Conservation (phyloP, 495 filamentous ascomycete species). For the Penicillium samsonianum region DNA sequence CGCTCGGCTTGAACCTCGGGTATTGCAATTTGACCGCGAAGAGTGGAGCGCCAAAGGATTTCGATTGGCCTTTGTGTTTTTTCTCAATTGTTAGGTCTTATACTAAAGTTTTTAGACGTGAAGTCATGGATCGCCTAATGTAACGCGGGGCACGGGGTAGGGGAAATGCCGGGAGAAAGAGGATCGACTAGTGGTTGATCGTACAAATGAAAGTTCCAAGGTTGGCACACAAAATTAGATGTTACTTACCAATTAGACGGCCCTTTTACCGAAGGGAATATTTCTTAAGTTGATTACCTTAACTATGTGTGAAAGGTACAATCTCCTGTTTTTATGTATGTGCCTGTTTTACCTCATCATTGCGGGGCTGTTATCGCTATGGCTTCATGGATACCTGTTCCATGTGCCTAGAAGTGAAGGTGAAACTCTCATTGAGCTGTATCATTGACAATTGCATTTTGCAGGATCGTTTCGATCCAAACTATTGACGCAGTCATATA, state of each 20-base stretch:
- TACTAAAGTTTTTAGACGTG: neutral
- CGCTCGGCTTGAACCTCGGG: constrained; percentile 8
- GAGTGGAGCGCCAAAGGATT: neutral
- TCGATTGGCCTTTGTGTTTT: neutral
- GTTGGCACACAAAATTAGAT: no score
- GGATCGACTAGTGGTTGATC: no score
- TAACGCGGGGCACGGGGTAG: neutral
- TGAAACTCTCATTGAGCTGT: neutral
- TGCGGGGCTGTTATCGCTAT: no score
- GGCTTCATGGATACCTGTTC: neutral
- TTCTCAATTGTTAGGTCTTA: neutral
- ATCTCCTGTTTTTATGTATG: no score
- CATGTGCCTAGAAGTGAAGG: neutral
- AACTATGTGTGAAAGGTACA: no score
- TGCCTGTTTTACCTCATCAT: no score
- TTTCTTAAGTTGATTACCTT: no score
- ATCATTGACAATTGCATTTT: neutral
- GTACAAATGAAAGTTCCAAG: no score
- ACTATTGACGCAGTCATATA: constrained; percentile 2
- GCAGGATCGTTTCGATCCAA: neutral
- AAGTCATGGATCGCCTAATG: neutral
- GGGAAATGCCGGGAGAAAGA: no score
- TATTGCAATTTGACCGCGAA: constrained; percentile 5
- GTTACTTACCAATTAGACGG: no score
- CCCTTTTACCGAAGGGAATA: no score